These are phyloP conservation scores for Candida qinlingensis DNA, from an alignment of 805 yeast species.

Conservation along the genomic window DNA sequence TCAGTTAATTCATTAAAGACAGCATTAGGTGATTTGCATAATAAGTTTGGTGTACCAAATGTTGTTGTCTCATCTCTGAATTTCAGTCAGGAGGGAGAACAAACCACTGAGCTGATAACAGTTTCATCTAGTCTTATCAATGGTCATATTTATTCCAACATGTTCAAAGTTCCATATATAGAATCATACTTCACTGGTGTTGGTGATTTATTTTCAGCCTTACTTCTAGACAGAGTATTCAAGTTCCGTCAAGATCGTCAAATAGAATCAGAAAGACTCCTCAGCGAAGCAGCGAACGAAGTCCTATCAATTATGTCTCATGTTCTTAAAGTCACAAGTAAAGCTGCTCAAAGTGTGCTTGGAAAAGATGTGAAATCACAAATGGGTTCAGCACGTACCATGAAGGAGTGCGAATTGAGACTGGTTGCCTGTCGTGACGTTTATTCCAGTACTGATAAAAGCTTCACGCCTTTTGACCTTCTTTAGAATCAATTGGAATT, in stretches of 20 bases:
- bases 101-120: slow-evolving; percentile 9
- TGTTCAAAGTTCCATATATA: slow-evolving; percentile 52
- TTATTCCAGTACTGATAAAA: slow-evolving; percentile 15
- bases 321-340: slow-evolving; percentile 45
- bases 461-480: slow-evolving; percentile 41
- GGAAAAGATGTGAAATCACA: slow-evolving; percentile 39
- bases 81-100: slow-evolving; percentile 14
- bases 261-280: background rate
- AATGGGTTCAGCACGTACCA: slow-evolving; percentile 50
- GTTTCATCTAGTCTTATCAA: slow-evolving; percentile 15
- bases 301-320: slow-evolving; percentile 51
- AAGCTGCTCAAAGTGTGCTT: slow-evolving; percentile 30
- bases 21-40: slow-evolving; percentile 48
- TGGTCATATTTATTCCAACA: slow-evolving; percentile 7
- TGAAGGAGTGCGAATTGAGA: slow-evolving; percentile 71
- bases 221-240: slow-evolving; percentile 59
- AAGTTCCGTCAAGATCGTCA: slow-evolving; percentile 13
- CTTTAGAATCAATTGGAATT: background rate
- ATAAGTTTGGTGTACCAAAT: slow-evolving; percentile 42
- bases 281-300: slow-evolving; percentile 40
- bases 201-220: slow-evolving; percentile 85
- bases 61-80: slow-evolving; percentile 64
- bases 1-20: slow-evolving; percentile 32
- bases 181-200: slow-evolving; percentile 91
- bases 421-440: slow-evolving; percentile 53